Conservation (phyloP, 1,284 basidiomycete species). For the Ganoderma leucocontextum region DNA sequence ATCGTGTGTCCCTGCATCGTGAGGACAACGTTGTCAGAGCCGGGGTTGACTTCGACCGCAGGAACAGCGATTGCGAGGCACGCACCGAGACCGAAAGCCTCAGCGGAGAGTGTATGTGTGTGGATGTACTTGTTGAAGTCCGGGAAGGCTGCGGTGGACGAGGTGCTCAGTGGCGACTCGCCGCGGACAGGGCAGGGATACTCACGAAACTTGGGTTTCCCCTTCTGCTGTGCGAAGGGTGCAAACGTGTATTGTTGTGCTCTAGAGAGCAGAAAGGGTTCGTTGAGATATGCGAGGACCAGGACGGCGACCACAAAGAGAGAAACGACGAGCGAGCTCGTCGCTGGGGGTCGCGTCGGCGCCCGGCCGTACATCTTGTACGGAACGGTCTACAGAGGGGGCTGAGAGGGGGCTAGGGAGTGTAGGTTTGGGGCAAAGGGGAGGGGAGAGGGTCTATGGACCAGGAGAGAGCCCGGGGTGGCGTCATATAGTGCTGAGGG, state of each 20-base stretch:
- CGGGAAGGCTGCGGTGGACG: conserved; percentile 48
- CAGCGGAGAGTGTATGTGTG: conserved; percentile 50
- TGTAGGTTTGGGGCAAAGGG: background rate
- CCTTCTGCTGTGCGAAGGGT: conserved; percentile 27
- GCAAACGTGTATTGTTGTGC: conserved; percentile 23
- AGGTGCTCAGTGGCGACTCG: conserved; percentile 2
- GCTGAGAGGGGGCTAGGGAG: background rate
- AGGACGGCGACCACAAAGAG: conserved; percentile 54
- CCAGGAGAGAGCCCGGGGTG: background rate
- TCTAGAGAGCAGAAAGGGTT: conserved; percentile 35
- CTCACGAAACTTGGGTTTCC: conserved; percentile 31
- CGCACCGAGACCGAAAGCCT: conserved; percentile 64
- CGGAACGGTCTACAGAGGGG: background rate
- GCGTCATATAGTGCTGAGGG: background rate
- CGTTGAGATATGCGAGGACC: conserved; percentile 40
- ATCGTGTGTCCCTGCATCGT: conserved; percentile 53
- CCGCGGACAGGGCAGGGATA: background rate
- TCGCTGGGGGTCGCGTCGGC: background rate
- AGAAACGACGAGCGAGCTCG: conserved; percentile 40
- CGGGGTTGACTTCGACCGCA: background rate
- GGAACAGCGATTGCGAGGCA: background rate
- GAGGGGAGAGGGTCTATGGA: background rate
- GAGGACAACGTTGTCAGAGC: conserved; percentile 8
- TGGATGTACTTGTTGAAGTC: conserved; percentile 63
- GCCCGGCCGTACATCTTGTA: background rate